phyloP scores from a whole-genome alignment of 208 protist genomes.

The Balamuthia mandrillaris region DNA sequence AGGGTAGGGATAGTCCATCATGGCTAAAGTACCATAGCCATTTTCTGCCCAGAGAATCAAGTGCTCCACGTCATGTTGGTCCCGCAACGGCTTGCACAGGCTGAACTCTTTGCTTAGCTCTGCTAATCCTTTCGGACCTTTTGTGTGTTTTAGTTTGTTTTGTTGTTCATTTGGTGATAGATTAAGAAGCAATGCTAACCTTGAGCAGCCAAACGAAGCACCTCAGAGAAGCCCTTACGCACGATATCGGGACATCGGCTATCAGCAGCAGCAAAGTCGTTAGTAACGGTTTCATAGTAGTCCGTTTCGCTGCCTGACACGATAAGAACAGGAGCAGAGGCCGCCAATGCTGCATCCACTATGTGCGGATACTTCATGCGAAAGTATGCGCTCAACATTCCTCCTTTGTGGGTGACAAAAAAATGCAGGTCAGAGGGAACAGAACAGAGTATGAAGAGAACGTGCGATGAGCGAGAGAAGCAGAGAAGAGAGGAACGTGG shows the following conservation, averaged over 20 bases:
- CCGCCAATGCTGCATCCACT: constrained; percentile 65
- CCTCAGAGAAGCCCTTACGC: not conserved
- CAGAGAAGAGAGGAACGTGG: too few species aligned
- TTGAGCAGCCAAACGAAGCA: not conserved
- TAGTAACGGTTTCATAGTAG: constrained; percentile 53
- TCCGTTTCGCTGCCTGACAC: not conserved
- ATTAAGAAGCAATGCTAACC: too few species aligned
- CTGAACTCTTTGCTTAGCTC: not conserved
- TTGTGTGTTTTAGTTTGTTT: not conserved
- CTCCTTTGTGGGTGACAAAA: too few species aligned
- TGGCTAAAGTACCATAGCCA: constrained; percentile 35
- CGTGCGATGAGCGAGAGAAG: too few species aligned
- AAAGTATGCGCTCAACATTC: constrained; percentile 19
- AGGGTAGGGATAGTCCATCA: constrained; percentile 52
- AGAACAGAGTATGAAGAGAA: too few species aligned
- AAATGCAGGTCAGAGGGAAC: too few species aligned
- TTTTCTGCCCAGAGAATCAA: constrained; percentile 33
- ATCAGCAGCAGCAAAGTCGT: constrained; percentile 37
- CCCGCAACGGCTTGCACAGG: not conserved
- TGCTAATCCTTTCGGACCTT: not conserved
- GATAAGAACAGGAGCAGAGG: constrained; percentile 62
- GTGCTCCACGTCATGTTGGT: constrained; percentile 1
- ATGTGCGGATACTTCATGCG: constrained; percentile 78
- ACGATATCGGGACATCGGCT: not conserved
- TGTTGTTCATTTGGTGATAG: too few species aligned